Evolutionary conservation across 768 basidiomycete species (phyloP).

Genomic region (Pleurotus djamor): DNA sequence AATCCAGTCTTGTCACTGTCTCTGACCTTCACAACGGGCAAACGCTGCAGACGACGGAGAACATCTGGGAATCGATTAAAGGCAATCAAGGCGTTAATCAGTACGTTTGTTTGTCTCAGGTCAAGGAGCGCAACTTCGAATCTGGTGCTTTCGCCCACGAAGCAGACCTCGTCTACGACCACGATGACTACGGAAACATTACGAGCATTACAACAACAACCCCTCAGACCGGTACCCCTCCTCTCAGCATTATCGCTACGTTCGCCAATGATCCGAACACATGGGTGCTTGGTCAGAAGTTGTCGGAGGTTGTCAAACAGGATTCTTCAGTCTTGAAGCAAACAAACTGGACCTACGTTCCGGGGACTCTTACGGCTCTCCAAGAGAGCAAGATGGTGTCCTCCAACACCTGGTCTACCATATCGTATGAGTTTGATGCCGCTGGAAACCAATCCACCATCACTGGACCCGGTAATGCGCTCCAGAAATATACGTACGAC

Average conservation of each 20-base stretch:
- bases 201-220: slow-evolving; percentile 5
- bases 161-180: slow-evolving; percentile 5
- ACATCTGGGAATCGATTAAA: neutral
- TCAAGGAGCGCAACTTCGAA: slow-evolving; percentile 6
- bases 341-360: neutral
- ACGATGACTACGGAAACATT: slow-evolving; percentile 9
- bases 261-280: slow-evolving; percentile 2
- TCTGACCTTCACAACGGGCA: neutral
- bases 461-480: neutral
- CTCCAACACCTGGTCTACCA: neutral
- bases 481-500: slow-evolving; percentile 2
- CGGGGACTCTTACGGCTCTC: neutral
- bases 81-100: neutral
- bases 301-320: neutral
- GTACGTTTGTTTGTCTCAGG: neutral
- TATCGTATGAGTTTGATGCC: neutral
- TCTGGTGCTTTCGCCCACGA: slow-evolving; percentile 1
- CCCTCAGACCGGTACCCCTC: slow-evolving; percentile 8
- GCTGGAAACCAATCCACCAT: slow-evolving; percentile 1
- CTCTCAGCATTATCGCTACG: slow-evolving; percentile 6
- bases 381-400: neutral
- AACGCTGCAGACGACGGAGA: neutral
- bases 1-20: neutral
- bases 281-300: slow-evolving; percentile 12
- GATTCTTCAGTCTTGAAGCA: neutral